Evolutionary conservation across 2,329 filamentous ascomycete species (phyloP), one percentile per base, ranked within the genome.

Genomic region (Ilyonectria robusta): DNA sequence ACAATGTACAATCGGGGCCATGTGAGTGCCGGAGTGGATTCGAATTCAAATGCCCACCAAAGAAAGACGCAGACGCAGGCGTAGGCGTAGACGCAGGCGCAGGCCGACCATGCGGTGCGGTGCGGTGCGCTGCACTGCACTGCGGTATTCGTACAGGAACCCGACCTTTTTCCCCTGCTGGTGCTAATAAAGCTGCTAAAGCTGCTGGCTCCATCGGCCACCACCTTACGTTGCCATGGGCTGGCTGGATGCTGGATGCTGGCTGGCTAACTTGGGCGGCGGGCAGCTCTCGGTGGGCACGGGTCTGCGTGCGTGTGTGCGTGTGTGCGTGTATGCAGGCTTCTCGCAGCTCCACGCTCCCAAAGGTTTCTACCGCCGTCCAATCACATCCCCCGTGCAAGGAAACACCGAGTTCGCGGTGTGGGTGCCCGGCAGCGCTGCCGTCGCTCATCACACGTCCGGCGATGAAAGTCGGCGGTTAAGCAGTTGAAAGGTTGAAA

Each of bases 381-480:
- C 73, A 75, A 76, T 75, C 21, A 65, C 40, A 48, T 19, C 10
- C 15, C 42, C 29, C 35, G 61, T 42, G 62, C 73, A 69, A 66
- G 73, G 73, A 75, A 67, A 67, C 61, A 64, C 59, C 56, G 50
- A 62, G 71, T 71, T 67, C 70, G 67, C 59, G 66, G 62, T 65
- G 65, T 65, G 65, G 61, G 29, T 63, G 64, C 40, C 50, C 59
- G 69, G 62, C 63, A 65, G 58, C 70, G 59, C 62, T 68, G 66
- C 63, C 68, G 59, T 61, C 62, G 63, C 65, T 67, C 70, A 71
- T 72, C 70, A 75, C 73, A 73, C 57, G 50, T 68, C 69, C 64
- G 65, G 59, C 56, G 44, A 58, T 54, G 66, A 72, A 72, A 62
- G 68, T 70, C 67, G 71, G 74, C 74, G 74, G 73, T 72, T 76